A percentile compares a stretch with the other conserved stretches of the same genome.
Evolutionary conservation across 192 early-diverging fungal species (phyloP).

Genomic region (Podila horticola): DNA sequence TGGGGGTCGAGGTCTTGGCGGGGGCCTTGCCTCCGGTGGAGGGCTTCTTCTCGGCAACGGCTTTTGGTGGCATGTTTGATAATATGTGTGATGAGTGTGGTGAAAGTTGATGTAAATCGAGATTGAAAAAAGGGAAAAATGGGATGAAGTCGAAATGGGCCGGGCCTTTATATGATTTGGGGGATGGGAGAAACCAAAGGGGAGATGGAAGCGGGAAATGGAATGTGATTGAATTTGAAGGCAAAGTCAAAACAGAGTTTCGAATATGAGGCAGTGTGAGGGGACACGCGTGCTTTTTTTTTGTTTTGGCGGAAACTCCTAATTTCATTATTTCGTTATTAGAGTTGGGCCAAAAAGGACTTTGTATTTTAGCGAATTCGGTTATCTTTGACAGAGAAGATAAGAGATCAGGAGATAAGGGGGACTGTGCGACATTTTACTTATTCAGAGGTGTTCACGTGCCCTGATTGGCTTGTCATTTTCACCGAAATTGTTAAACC

Average conservation of each 20-base stretch:
- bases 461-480: too few relatives aligned
- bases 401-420: too few relatives aligned
- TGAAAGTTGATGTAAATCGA: constrained; percentile 1
- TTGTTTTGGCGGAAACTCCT: too few relatives aligned
- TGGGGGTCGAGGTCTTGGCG: constrained; percentile 42
- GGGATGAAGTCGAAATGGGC: constrained; percentile 1
- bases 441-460: too few relatives aligned
- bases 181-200: neutral
- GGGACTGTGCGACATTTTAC: too few relatives aligned
- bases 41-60: constrained; percentile 73
- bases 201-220: neutral
- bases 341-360: too few relatives aligned
- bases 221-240: neutral
- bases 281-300: too few relatives aligned
- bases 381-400: too few relatives aligned
- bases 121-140: constrained; percentile 12
- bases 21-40: constrained; percentile 63
- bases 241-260: neutral
- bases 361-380: too few relatives aligned
- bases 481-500: too few relatives aligned
- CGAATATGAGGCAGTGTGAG: neutral
- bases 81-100: constrained; percentile 10
- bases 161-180: neutral
- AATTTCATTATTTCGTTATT: too few relatives aligned
- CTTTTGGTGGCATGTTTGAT: constrained; percentile 58